Conservation (phyloP, 495 filamentous ascomycete species). For the Penicillium ucsense region DNA sequence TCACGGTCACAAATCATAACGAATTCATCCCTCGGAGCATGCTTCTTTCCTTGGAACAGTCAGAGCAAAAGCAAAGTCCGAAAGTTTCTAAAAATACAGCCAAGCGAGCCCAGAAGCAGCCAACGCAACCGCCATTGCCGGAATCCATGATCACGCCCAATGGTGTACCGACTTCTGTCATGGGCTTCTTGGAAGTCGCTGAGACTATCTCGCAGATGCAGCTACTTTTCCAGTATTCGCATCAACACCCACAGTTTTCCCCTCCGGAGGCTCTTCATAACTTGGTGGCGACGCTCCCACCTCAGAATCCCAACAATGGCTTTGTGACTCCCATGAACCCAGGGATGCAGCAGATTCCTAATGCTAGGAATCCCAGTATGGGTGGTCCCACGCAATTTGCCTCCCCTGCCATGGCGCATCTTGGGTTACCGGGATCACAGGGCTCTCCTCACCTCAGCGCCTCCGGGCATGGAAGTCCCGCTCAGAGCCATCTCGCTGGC, state of each 20-base stretch:
- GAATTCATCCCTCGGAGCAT: slow-evolving; percentile 57
- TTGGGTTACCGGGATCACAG: slow-evolving; percentile 34
- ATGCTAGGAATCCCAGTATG: slow-evolving; percentile 24
- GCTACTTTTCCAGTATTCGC: slow-evolving; percentile 52
- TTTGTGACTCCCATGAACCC: slow-evolving; percentile 30
- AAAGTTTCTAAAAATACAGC: slow-evolving; percentile 51
- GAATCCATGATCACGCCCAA: slow-evolving; percentile 53
- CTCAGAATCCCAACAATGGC: slow-evolving; percentile 21
- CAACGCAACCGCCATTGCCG: slow-evolving; percentile 45
- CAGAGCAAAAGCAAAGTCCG: slow-evolving; percentile 60
- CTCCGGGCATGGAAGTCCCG: slow-evolving; percentile 39
- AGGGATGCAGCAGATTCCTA: slow-evolving; percentile 28
- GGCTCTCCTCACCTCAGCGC: slow-evolving; percentile 35
- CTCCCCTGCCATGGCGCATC: slow-evolving; percentile 41
- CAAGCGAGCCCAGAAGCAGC: slow-evolving; percentile 48
- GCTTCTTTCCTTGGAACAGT: slow-evolving; percentile 37
- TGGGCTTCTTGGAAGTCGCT: slow-evolving; percentile 63
- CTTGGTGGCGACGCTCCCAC: slow-evolving; percentile 40
- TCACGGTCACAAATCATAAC: slow-evolving; percentile 50
- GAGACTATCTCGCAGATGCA: slow-evolving; percentile 71
- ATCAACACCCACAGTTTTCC: slow-evolving; percentile 44
- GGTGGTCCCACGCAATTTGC: slow-evolving; percentile 40
- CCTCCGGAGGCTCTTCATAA: slow-evolving; percentile 53
- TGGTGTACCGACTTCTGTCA: slow-evolving; percentile 47
- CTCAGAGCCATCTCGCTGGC: slow-evolving; percentile 31